phyloP scores from a whole-genome alignment of 306 rosid genomes.

The Castanospermum australe region DNA sequence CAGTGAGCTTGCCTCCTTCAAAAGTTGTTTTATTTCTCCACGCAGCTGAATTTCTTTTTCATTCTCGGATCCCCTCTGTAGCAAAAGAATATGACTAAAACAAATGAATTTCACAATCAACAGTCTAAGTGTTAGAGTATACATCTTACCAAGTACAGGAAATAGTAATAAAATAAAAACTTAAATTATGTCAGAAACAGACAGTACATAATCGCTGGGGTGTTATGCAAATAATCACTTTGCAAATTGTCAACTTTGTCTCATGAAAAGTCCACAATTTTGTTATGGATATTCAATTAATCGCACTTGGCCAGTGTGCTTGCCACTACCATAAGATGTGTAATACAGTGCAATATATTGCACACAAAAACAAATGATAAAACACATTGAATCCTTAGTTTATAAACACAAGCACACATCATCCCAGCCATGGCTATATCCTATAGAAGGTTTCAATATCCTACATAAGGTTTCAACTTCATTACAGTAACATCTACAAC shows the following conservation, averaged over 20 bases:
- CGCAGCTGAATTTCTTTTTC: slow-evolving; percentile 49
- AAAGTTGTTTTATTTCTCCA: slow-evolving; percentile 64
- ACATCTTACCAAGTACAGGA: neutral
- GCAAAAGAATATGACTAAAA: slow-evolving; percentile 21
- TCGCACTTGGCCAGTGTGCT: neutral
- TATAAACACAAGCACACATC: neutral
- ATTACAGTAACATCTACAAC: neutral
- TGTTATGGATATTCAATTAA: neutral
- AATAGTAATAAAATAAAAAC: neutral
- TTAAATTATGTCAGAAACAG: neutral
- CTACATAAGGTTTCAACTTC: too few species aligned
- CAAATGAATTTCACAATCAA: neutral
- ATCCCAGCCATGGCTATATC: neutral
- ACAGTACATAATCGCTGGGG: neutral
- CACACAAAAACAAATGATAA: neutral
- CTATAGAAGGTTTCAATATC: too few species aligned
- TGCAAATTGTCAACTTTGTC: neutral
- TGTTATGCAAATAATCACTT: too few species aligned
- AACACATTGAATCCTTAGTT: too few species aligned
- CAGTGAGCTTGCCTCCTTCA: slow-evolving; percentile 74
- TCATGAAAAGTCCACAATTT: neutral
- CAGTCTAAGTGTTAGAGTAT: neutral
- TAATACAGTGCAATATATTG: neutral
- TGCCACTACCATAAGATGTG: neutral
- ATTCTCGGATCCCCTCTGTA: slow-evolving; percentile 48